Evolutionary conservation across 331 rosid species (phyloP), one percentile per base, ranked within the genome.

Genomic region (Phaseolus coccineus): DNA sequence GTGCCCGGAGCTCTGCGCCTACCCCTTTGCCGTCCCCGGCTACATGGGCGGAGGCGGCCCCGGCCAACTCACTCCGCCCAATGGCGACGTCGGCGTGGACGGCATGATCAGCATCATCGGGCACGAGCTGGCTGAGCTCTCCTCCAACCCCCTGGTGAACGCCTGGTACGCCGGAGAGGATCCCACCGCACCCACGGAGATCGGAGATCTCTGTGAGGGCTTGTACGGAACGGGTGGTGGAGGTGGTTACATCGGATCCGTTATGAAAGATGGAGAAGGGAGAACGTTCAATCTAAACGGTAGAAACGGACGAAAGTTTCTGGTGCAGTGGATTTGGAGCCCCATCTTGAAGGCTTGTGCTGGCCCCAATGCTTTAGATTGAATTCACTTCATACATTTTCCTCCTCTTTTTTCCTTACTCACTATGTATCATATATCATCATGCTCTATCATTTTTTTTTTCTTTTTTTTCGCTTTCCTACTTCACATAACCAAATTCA

Each of bases 161-260:
- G 97, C 96, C 1, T 93, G 97, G 98, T 93, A 93, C 71, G 98
- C 98, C 1, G 98, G 97, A 1, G 95, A 91, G 76, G 98, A 93
- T 28, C 97, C 98, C 2, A 91, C 95, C 24, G 95, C 97, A 13
- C 97, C 98, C 24, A 91, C 92, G 48, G 98, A 93, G 89, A 89
- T 93, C 12, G 94, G 97, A 1, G 98, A 93, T 7, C 37, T 93
- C 33, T 93, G 98, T 5, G 98, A 93, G 81, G 98, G 97, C 1
- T 47, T 93, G 77, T 93, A 93, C 73, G 97, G 98, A 0, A 90
- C 81, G 0, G 98, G 98, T 0, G 98, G 98, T 0, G 97, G 98
- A 0, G 97, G 98, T 0, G 98, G 98, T 68, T 93, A 91, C 58
- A 86, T 91, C 40, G 96, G 98, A 16, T 86, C 88, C 42, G 97